phyloP scores from a whole-genome alignment of 1,139 yeast genomes.

The Saccharomyces uvarum region DNA sequence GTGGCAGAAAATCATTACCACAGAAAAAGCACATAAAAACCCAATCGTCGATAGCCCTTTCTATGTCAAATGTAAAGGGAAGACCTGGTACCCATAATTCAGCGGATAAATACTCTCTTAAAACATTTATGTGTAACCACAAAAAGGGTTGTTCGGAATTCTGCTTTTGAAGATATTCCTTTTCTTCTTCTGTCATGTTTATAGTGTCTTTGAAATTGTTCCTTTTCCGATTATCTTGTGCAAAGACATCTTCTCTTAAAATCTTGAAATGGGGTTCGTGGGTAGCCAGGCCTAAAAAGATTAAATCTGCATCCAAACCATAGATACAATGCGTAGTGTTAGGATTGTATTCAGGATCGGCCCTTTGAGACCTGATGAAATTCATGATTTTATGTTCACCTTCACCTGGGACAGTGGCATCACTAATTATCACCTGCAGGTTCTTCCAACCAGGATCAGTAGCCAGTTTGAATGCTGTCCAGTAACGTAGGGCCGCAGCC shows the following conservation, averaged over 20 bases:
- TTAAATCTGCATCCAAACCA: constrained; percentile 96
- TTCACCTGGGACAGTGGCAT: constrained; percentile 97
- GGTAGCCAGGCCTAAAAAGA: constrained; percentile 88
- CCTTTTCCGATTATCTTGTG: constrained; percentile 47
- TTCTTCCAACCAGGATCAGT: constrained; percentile 88
- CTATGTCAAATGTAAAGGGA: constrained; percentile 75
- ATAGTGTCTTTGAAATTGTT: constrained; percentile 44
- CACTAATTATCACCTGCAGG: constrained; percentile 78
- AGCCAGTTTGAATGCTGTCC: constrained; percentile 81
- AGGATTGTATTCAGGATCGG: constrained; percentile 78
- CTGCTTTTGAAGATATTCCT: constrained; percentile 43
- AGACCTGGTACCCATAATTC: constrained; percentile 68
- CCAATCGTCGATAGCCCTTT: constrained; percentile 98
- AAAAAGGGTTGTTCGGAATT: constrained; percentile 78
- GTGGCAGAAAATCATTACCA: constrained; percentile 97
- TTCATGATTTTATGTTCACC: constrained; percentile 98
- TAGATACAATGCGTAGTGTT: constrained; percentile 90
- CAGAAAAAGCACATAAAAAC: constrained; percentile 97
- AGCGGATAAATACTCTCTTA: constrained; percentile 80
- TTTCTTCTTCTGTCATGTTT: constrained; percentile 55
- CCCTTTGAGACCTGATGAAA: constrained; percentile 76
- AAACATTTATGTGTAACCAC: constrained; percentile 84
- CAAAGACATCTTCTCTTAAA: constrained; percentile 92
- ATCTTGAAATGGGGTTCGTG: constrained; percentile 96
- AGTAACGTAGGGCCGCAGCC: constrained; percentile 75